Percentiles rank a stretch among this genome's conserved stretches.
Conservation (phyloP, 2,329 filamentous ascomycete genomes). For the Elsinoe perseae region DNA sequence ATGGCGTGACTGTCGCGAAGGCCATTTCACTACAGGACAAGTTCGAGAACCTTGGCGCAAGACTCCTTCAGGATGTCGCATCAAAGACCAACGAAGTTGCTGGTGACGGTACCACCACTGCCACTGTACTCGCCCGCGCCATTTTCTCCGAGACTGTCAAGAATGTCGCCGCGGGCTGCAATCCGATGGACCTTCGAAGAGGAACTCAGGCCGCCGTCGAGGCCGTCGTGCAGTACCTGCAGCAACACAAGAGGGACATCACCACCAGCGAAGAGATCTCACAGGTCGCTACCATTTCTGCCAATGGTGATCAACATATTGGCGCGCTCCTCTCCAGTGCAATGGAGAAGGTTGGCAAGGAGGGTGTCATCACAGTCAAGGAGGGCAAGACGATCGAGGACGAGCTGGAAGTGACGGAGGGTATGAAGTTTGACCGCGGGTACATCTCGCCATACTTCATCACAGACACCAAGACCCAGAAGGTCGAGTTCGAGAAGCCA, state of each 20-base stretch:
- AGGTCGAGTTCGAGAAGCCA: conserved; percentile 99
- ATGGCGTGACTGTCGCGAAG: conserved; percentile 53
- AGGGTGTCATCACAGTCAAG: conserved; percentile 99
- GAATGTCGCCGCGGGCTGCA: conserved; percentile 98
- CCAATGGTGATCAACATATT: conserved; percentile 93
- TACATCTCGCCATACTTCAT: conserved; percentile 99
- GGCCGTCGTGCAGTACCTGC: conserved; percentile 86
- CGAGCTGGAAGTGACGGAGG: conserved; percentile 97
- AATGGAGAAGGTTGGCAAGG: conserved; percentile 99
- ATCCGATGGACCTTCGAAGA: conserved; percentile 96
- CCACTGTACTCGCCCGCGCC: conserved; percentile 89
- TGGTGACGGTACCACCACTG: conserved; percentile 96
- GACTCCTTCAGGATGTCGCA: conserved; percentile 93
- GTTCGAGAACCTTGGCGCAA: conserved; percentile 98
- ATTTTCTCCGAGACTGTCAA: conserved; percentile 99
- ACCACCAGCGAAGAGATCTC: conserved; percentile 96
- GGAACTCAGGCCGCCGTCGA: conserved; percentile 96
- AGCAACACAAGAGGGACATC: conserved; percentile 95
- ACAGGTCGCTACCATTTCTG: conserved; percentile 95
- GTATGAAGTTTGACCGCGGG: conserved; percentile 99
- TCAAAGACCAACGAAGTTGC: conserved; percentile 99
- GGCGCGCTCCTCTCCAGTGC: conserved; percentile 93
- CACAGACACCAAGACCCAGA: conserved; percentile 96
- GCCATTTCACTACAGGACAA: conserved; percentile 94
- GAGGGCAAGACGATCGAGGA: conserved; percentile 98